Evolutionary conservation across 2,329 filamentous ascomycete genomes (phyloP).

Genomic region (Arthrobotrys iridis): DNA sequence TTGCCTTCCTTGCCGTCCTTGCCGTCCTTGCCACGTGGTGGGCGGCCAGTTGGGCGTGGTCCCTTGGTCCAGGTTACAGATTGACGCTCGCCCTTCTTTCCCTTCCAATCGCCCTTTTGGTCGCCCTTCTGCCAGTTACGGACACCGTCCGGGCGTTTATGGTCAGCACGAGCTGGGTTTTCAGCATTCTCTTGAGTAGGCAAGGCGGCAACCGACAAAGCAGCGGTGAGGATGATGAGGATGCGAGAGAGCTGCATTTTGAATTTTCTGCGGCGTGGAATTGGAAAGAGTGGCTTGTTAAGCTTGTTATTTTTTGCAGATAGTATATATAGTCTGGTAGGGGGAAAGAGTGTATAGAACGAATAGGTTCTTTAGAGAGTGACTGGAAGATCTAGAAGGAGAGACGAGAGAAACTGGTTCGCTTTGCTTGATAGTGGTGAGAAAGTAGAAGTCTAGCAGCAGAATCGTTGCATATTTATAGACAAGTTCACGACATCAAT

Average conservation of each 20-base stretch:
- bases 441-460: background rate
- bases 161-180: background rate
- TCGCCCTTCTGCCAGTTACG: slow-evolving; percentile 11
- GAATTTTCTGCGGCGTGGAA: background rate
- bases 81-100: background rate
- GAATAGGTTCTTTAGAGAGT: slow-evolving; percentile 11
- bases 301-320: slow-evolving; percentile 1
- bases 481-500: slow-evolving; percentile 4
- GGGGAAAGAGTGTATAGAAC: slow-evolving; percentile 17
- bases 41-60: slow-evolving; percentile 12
- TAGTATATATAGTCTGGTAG: background rate
- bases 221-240: slow-evolving; percentile 29
- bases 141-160: slow-evolving; percentile 3
- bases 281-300: slow-evolving; percentile 21
- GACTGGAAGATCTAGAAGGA: slow-evolving; percentile 41
- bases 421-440: slow-evolving; percentile 43
- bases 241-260: slow-evolving; percentile 41
- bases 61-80: background rate
- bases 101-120: background rate
- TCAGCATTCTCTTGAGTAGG: background rate
- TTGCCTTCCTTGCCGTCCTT: background rate
- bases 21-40: background rate
- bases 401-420: slow-evolving; percentile 40
- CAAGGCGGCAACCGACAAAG: slow-evolving; percentile 24
- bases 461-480: slow-evolving; percentile 34